Base-by-base conservation (phyloP, 768 basidiomycete species). In the Suillus paluster region DNA sequence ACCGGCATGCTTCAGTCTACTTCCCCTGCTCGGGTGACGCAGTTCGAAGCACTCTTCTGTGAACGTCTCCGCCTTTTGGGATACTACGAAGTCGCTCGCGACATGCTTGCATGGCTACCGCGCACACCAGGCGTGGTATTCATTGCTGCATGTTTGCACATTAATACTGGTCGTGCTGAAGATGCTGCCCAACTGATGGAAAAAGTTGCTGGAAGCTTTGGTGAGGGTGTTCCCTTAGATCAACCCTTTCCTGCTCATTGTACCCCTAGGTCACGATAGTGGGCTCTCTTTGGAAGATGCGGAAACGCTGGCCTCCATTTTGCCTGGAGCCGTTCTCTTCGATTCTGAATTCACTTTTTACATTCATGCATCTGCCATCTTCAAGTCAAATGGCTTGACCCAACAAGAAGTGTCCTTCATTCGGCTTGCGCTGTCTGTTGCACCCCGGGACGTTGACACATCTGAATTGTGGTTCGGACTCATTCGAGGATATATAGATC, bases 381-480 rank as follows among this genome's bases (percentile, higher is more conserved):
- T 94, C 79, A 90, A 87, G 67, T 77, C 82, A 53, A 79, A 78
- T 25, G 78, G 77, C 36, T 73, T 84, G 57, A 79, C 87, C 34
- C 79, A 79, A 25, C 80, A 90, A 34, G 89, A 94, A 67, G 85
- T 92, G 36, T 73, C 77, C 25, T 98, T 97, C 71, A 85, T 90
- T 52, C 86, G 89, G 65, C 79, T 94, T 38, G 94, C 96, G 11
- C 81, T 97, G 62, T 88, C 90, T n/a, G 83, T 83, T 56, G 86
- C 86, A 7, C 80, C 84, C 21, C 66, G 75, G 34, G 82, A 79
- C 21, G 74, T 75, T 19, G 85, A 89, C 64, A 86, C 85, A 11
- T 80, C 84, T 50, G 81, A 87, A n/a, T 74, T 98, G 25, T 97
- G 95, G 95, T 83, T 81, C 63, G 88, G 80, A 61, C 80, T 95